A percentile compares a stretch with the other conserved stretches of the same genome.
phyloP scores from a whole-genome alignment of 306 rosid genomes.

The Erythrophleum fordii region DNA sequence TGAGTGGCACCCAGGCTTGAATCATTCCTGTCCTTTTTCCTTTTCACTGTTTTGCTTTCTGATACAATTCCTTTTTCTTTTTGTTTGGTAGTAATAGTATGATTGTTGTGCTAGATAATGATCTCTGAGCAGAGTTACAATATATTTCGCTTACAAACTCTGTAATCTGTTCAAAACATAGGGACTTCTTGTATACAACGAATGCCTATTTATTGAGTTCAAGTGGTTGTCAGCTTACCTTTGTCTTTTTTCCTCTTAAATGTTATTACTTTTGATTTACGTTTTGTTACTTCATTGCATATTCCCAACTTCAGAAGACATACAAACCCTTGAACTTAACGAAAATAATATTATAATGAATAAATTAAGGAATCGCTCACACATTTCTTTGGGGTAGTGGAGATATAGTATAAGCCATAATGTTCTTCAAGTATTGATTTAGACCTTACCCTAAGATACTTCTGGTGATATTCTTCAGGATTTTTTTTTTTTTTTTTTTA shows the following conservation, averaged over 20 bases:
- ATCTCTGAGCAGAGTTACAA: constrained; percentile 23
- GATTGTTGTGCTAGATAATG: constrained; percentile 13
- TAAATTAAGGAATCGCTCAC: background rate
- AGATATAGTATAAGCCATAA: background rate
- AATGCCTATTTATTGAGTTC: constrained; percentile 26
- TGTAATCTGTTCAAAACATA: constrained; percentile 11
- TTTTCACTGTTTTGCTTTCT: background rate
- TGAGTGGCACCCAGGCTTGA: constrained; percentile 92
- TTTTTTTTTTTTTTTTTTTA: too few species aligned
- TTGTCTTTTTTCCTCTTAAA: background rate
- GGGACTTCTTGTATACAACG: constrained; percentile 34
- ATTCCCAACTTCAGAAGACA: constrained; percentile 1
- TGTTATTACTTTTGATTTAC: background rate
- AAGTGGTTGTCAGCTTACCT: background rate
- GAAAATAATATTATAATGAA: background rate
- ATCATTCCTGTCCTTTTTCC: constrained; percentile 2
- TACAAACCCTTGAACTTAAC: background rate
- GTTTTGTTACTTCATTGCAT: background rate
- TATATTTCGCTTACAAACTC: background rate
- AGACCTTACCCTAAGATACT: background rate
- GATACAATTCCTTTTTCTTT: background rate
- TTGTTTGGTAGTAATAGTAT: background rate
- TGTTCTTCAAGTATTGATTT: background rate
- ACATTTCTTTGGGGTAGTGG: background rate
- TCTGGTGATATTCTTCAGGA: background rate